phyloP scores from a whole-genome alignment of 1,139 yeast species.

The Yamadazyma dendronema region DNA sequence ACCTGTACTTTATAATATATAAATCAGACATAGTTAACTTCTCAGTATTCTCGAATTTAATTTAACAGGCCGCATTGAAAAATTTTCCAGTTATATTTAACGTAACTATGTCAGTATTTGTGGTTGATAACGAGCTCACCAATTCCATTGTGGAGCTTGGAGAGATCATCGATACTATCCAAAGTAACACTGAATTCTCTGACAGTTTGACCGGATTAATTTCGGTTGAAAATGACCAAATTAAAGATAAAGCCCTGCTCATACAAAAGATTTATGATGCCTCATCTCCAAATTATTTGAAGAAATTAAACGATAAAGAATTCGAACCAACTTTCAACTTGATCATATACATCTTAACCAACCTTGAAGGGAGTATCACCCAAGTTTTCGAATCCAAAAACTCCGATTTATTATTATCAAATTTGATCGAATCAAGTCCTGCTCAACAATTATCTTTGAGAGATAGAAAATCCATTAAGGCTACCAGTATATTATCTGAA shows the following conservation, averaged over 20 bases:
- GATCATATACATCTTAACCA: conserved; percentile 34
- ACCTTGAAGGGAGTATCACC: conserved; percentile 29
- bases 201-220: conserved; percentile 21
- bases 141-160: conserved; percentile 44
- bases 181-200: conserved; percentile 29
- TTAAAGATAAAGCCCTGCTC: conserved; percentile 30
- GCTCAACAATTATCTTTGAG: conserved; percentile 41
- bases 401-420: conserved; percentile 26
- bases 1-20: background rate
- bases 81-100: conserved; percentile 5
- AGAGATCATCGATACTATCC: conserved; percentile 36
- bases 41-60: too few relatives aligned
- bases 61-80: background rate
- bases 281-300: conserved; percentile 26
- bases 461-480: conserved; percentile 47
- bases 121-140: conserved; percentile 44
- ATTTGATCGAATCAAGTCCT: conserved; percentile 36
- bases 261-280: conserved; percentile 26
- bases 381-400: conserved; percentile 19
- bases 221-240: conserved; percentile 21
- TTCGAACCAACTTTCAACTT: conserved; percentile 48
- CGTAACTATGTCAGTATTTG: conserved; percentile 42
- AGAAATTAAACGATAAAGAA: conserved; percentile 42
- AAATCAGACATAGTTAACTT: too few relatives aligned
- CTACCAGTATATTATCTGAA: conserved; percentile 43